Base-by-base conservation (phyloP, 306 rosid species). In the Alnus rubra region DNA sequence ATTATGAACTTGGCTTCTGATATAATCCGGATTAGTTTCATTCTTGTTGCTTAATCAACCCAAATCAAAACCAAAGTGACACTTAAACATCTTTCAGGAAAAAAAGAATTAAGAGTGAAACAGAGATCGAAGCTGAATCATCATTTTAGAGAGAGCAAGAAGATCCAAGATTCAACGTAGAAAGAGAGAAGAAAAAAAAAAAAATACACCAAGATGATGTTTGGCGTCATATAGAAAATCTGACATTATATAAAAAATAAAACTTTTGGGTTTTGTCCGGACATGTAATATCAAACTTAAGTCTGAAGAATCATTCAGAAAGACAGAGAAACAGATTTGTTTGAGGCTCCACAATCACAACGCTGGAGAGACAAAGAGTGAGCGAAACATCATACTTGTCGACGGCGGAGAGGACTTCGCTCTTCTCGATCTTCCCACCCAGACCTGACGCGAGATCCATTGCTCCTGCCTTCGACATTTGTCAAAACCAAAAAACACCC, bases 371-470 rank as follows among this genome's bases (percentile, higher is more conserved):
- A n/a, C 59, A 75, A 58, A 58, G 39, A 68, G 23, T 71, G 72
- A 75, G 71, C 56, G 33, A 18, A 56, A 5, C 13, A 9, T 39
- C 11, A 31, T 72, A 94, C 98, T 87, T 86, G 1, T 91, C 92
- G 76, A 94, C 97, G 30, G 97, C 93, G 12, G 94, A 89, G 65
- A 89, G 87, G 53, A 94, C 95, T 15, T 92, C 83, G 23, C 9
- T 53, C 76, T 88, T 94, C 45, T 89, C 91, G n/a, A 94, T 81
- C 88, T 92, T 89, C 54, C 98, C 98, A 51, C 98, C 98, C 45
- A 92, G 80, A 47, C 93, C 97, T 5, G 93, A 88, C 69, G 95
- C 95, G 80, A 94, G 97, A 90, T 94, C 98, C 86, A 92, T 76
- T 15, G 88, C 89, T 42, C 88, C 93, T 64, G 89, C 79, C 78